Evolutionary conservation across 192 early-diverging fungal genomes (phyloP).

Genomic region (Gonapodya prolifera): DNA sequence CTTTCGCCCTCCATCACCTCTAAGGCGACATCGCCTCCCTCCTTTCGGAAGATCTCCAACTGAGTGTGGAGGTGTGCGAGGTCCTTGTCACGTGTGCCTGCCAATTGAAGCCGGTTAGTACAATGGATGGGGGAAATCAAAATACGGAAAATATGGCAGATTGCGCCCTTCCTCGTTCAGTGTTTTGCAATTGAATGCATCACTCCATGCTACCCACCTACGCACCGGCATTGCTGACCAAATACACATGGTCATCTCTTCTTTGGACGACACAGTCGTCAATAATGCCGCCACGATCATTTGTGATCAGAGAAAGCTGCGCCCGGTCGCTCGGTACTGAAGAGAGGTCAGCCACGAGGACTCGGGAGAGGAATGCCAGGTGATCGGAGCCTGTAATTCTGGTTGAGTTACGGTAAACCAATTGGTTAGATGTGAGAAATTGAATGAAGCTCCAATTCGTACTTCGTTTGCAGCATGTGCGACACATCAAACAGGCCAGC

Average conservation of each 20-base stretch:
- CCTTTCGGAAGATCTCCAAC: slow-evolving; percentile 63
- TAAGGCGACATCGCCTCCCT: slow-evolving; percentile 83
- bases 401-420: not conserved
- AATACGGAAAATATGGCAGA: too few relatives aligned
- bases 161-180: too few relatives aligned
- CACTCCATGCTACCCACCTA: not conserved
- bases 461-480: slow-evolving; percentile 94
- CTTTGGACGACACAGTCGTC: slow-evolving; percentile 96
- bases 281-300: slow-evolving; percentile 92
- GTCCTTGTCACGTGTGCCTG: slow-evolving; percentile 61
- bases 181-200: too few relatives aligned
- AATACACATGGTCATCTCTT: slow-evolving; percentile 59
- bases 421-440: not conserved
- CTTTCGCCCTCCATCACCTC: slow-evolving; percentile 74
- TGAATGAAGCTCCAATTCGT: slow-evolving; percentile 7
- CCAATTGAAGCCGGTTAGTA: too few relatives aligned
- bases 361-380: slow-evolving; percentile 71
- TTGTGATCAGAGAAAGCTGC: slow-evolving; percentile 88
- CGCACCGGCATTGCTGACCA: slow-evolving; percentile 84
- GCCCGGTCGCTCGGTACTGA: slow-evolving; percentile 63
- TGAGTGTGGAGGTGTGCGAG: slow-evolving; percentile 73
- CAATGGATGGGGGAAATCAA: not conserved
- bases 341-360: slow-evolving; percentile 78
- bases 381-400: slow-evolving; percentile 78
- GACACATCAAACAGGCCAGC: slow-evolving; percentile 96